phyloP scores from a whole-genome alignment of 352 stramenopile genomes.

The Phytophthora quininea region DNA sequence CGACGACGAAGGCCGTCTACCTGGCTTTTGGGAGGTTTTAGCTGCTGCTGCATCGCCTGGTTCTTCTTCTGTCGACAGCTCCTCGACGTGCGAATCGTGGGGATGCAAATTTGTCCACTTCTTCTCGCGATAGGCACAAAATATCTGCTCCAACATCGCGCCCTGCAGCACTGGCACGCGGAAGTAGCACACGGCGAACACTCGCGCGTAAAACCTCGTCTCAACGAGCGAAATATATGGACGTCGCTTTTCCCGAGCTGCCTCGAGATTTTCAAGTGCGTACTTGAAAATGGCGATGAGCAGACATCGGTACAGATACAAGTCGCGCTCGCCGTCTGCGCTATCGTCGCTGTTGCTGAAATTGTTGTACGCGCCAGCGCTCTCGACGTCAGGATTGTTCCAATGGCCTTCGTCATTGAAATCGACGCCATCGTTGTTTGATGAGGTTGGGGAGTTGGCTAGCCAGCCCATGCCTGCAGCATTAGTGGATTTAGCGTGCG shows the following conservation, averaged over 20 bases:
- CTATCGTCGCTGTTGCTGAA: conserved; percentile 29
- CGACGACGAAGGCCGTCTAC: conserved; percentile 46
- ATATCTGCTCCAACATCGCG: conserved; percentile 63
- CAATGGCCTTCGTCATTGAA: conserved; percentile 19
- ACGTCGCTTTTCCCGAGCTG: conserved; percentile 40
- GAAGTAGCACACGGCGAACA: conserved; percentile 77
- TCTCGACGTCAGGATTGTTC: conserved; percentile 22
- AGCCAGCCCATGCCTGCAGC: conserved; percentile 32
- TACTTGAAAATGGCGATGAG: conserved; percentile 83
- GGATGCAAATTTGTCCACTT: conserved; percentile 51
- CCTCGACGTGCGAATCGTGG: conserved; percentile 29
- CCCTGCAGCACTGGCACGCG: conserved; percentile 60
- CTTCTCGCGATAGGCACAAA: conserved; percentile 52
- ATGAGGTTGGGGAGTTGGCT: conserved; percentile 34
- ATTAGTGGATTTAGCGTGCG: conserved; percentile 2
- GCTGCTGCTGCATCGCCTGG: not conserved
- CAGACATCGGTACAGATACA: conserved; percentile 70
- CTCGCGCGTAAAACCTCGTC: conserved; percentile 67
- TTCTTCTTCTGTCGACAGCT: conserved; percentile 21
- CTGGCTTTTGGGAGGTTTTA: conserved; percentile 1
- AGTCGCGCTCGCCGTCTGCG: conserved; percentile 54
- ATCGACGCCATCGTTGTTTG: conserved; percentile 24
- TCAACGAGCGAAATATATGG: conserved; percentile 65
- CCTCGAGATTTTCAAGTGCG: conserved; percentile 66
- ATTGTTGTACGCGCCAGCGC: conserved; percentile 9